Base-by-base conservation (phyloP, 2,329 filamentous ascomycete species). In the Chaetomium strumarium region DNA sequence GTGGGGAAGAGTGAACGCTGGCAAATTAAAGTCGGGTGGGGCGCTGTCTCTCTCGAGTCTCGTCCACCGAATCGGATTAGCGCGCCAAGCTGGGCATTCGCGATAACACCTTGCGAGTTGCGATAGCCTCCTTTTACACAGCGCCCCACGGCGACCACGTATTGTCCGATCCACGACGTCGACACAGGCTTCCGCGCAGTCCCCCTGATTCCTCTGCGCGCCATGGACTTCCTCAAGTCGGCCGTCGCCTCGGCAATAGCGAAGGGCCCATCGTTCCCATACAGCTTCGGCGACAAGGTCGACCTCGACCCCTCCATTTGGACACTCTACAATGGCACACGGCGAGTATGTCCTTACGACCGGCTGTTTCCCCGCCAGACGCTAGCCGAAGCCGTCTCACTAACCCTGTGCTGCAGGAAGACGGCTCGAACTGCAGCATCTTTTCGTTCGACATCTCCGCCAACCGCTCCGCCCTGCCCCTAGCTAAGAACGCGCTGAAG, bases 211-310 rank as follows among this genome's bases (percentile, higher is more conserved):
- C 13, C 19, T n/a, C 14, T 8, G 3, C 14, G 2, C 7, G 55
- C 61, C 61, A 99, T 99, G 93, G 91, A 99, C 70, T 97, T 97
- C 66, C 81, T 99, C 67, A 97, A 97, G 73, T 97, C 91, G 56
- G 93, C 93, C 48, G 90, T 97, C 67, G 92, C 91, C 42, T 97
- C 93, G 56, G 92, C 91, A 62, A 97, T 99, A 64, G 89, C 93
- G 42, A 93, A 96, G 69, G 91, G 92, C 2, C 90, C 91, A 49
- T 85, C 91, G 6, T 95, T 96, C 66, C 90, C 90, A 5, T 97
- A 96, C 68, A 85, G 81, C 44, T 93, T 97, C 67, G 92, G 91
- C 63, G 93, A 99, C 70, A 83, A 86, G 68, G 87, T 97, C 55
- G 92, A 97, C 67, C 78, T 93, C 49, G 89, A 95, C 68, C 84